Evolutionary conservation across 306 rosid species (phyloP), one percentile per base, ranked within the genome.

Genomic region (Elaeagnus macrophylla): DNA sequence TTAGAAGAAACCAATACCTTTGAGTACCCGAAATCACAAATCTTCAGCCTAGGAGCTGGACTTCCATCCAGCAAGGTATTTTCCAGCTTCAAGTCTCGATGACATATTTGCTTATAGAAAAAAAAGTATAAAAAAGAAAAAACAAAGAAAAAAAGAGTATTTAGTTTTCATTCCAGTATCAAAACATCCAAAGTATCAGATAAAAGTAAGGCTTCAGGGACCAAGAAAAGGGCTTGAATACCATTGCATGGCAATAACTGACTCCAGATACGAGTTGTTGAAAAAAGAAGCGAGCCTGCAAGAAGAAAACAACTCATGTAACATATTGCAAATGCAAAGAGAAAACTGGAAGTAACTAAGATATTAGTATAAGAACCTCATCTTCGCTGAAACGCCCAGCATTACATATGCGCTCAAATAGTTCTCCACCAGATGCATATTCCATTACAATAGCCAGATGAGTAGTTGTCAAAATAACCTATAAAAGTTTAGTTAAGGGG

Each of bases 211-310:
- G 51, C 48, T 44, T 16, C 7, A 37, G 53, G 37, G 51, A 10
- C 42, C 25, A 44, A 60, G 7, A 11, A 12, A 60, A 48, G 58
- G 15, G 51, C 35, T 74, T 18, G 42, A 51, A 64, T 89, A 85
- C 97, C 97, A 89, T 89, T 15, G 87, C 83, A 72, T 89, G 97
- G 66, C 89, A 89, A 62, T 75, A 86, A 75, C 94, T 89, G 60
- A 89, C 97, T 66, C 97, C 97, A 8, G 95, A 89, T 75, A 89
- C 83, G 59, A 89, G 97, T 70, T 89, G 97, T 61, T 85, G 97
- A 77, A 89, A 89, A 75, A 89, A 89, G 79, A 89, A 89, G 56
- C 97, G 97, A 50, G 95, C 97, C 97, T 89, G 67, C 55, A 79
- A 39, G 74, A 15, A 60, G 55, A 10, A 48, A 64, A 49, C 62